Conservation (phyloP, 2,329 filamentous ascomycete genomes). For the Hypoxylon sp. region DNA sequence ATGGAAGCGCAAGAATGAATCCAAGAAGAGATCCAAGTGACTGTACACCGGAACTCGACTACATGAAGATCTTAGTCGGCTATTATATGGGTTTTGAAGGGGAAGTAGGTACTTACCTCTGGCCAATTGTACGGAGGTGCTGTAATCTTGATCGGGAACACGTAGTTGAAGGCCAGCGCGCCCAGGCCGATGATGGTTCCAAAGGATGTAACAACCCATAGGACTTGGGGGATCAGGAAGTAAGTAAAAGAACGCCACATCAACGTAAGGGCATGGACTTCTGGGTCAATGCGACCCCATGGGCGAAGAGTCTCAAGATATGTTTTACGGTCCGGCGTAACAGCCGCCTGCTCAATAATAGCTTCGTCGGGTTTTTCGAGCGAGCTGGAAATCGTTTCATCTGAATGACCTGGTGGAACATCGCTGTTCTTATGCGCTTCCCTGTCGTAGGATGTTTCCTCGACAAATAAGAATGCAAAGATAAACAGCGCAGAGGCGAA, state of each 20-base stretch:
- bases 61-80: constrained; percentile 21
- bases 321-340: constrained; percentile 55
- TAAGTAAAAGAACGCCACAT: constrained; percentile 61
- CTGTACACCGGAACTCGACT: constrained; percentile 51
- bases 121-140: constrained; percentile 61
- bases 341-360: constrained; percentile 39
- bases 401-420: constrained; percentile 21
- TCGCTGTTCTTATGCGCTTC: constrained; percentile 38
- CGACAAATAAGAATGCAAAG: constrained; percentile 66
- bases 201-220: constrained; percentile 63
- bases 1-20: constrained; percentile 57
- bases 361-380: constrained; percentile 49
- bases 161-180: constrained; percentile 62
- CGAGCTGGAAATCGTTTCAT: constrained; percentile 27
- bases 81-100: background rate
- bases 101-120: constrained; percentile 49
- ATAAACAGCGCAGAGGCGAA: constrained; percentile 63
- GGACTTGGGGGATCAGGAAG: constrained; percentile 61
- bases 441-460: constrained; percentile 65
- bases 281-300: constrained; percentile 57
- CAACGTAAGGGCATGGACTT: constrained; percentile 58
- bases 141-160: constrained; percentile 62
- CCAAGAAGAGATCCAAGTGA: constrained; percentile 57
- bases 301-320: constrained; percentile 58
- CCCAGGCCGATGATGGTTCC: constrained; percentile 63